phyloP scores from a whole-genome alignment of 768 basidiomycete genomes.

The Lentinula edodes region DNA sequence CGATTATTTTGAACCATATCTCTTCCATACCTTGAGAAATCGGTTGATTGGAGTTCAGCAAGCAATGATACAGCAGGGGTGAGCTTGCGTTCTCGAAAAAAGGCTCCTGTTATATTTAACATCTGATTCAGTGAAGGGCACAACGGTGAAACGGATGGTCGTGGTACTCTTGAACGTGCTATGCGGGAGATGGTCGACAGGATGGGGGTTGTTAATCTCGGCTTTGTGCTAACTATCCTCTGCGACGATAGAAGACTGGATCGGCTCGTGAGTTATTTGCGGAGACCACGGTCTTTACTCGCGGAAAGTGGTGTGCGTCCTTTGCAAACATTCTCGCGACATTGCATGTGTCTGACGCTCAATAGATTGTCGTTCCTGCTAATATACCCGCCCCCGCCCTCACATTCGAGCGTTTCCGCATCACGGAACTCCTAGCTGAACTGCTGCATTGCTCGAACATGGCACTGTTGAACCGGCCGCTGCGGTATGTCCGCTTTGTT shows the following conservation, averaged over 20 bases:
- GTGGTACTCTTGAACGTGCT: constrained; percentile 63
- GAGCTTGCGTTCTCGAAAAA: not conserved
- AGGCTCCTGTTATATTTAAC: not conserved
- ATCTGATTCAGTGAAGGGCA: constrained; percentile 21
- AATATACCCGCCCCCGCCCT: constrained; percentile 44
- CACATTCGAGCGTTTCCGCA: constrained; percentile 92
- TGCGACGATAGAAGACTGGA: constrained; percentile 49
- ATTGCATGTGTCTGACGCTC: not conserved
- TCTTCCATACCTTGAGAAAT: constrained; percentile 91
- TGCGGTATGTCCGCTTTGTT: constrained; percentile 26
- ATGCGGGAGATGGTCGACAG: constrained; percentile 80
- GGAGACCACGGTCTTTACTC: constrained; percentile 44
- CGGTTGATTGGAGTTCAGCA: constrained; percentile 86
- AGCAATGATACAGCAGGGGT: constrained; percentile 31
- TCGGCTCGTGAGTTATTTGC: constrained; percentile 65
- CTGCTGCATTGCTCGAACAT: constrained; percentile 97
- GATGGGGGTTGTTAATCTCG: constrained; percentile 89
- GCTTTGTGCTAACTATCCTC: constrained; percentile 71
- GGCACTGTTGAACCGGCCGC: constrained; percentile 83
- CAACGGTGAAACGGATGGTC: constrained; percentile 41
- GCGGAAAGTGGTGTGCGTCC: not conserved
- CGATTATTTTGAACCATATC: constrained; percentile 96
- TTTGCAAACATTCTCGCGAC: not conserved
- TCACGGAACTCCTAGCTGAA: constrained; percentile 96
- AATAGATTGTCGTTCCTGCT: not conserved